Percentiles rank a stretch among this genome's conserved stretches.
Conservation (phyloP, 2,329 filamentous ascomycete species). For the Pestalotiopsis sp. region DNA sequence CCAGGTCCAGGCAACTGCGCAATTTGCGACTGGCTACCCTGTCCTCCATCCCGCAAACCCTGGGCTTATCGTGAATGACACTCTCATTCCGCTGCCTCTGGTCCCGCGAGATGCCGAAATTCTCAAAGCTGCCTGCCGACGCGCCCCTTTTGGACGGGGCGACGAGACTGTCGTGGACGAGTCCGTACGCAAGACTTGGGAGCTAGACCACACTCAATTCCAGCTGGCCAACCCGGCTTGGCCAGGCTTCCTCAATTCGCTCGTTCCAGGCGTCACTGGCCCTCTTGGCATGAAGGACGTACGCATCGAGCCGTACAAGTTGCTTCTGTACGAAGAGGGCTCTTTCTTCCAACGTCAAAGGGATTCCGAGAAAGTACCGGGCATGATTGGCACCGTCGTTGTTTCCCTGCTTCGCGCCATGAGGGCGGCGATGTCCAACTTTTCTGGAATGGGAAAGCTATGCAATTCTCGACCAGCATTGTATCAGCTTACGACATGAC, state of each 20-base stretch:
- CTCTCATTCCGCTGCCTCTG: slow-evolving; percentile 27
- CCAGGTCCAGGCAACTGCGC: neutral
- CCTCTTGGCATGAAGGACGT: slow-evolving; percentile 27
- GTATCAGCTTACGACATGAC: slow-evolving; percentile 30
- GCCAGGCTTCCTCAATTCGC: slow-evolving; percentile 24
- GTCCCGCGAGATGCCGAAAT: slow-evolving; percentile 22
- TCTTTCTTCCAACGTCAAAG: slow-evolving; percentile 46
- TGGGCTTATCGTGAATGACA: slow-evolving; percentile 22
- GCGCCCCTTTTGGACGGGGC: slow-evolving; percentile 37
- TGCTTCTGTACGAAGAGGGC: slow-evolving; percentile 46
- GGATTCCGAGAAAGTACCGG: slow-evolving; percentile 43
- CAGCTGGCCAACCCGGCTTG: slow-evolving; percentile 36
- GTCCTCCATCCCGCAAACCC: slow-evolving; percentile 15
- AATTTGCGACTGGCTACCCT: neutral
- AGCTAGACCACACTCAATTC: slow-evolving; percentile 36
- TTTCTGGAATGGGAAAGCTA: slow-evolving; percentile 30
- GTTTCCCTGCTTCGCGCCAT: slow-evolving; percentile 46
- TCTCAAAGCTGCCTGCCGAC: slow-evolving; percentile 22
- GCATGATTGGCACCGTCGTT: slow-evolving; percentile 48
- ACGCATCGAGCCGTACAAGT: slow-evolving; percentile 37
- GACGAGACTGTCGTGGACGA: slow-evolving; percentile 37
- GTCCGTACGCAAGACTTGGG: slow-evolving; percentile 38
- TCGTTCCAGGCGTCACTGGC: slow-evolving; percentile 24
- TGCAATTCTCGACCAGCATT: slow-evolving; percentile 30
- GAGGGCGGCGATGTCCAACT: slow-evolving; percentile 42